These are phyloP conservation scores for Teratosphaeria gauchensis DNA, from an alignment of 2,329 filamentous ascomycete genomes.

Conservation along the genomic window DNA sequence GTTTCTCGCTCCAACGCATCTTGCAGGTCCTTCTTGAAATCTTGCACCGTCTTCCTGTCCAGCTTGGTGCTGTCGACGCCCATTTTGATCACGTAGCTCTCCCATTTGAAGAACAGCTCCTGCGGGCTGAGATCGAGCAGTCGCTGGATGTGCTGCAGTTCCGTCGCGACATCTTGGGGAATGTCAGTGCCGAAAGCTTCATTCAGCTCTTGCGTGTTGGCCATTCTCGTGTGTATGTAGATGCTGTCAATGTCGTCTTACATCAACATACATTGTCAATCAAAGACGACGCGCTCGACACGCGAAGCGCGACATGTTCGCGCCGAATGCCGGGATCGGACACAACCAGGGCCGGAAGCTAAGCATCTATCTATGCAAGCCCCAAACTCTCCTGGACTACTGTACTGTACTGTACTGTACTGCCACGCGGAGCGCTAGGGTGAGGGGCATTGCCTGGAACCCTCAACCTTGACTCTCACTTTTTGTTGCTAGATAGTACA, in stretches of 20 bases:
- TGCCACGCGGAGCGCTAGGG: too few species aligned
- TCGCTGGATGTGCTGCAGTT: slow-evolving; percentile 77
- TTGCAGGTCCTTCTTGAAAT: slow-evolving; percentile 79
- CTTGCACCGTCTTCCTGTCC: slow-evolving; percentile 59
- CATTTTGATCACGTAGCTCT: slow-evolving; percentile 94
- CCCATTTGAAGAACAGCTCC: slow-evolving; percentile 97
- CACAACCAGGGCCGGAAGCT: not conserved
- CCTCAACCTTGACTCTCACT: too few species aligned
- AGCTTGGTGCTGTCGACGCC: slow-evolving; percentile 66
- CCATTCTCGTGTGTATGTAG: slow-evolving; percentile 29
- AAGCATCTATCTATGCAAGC: not conserved
- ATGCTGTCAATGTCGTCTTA: too few species aligned
- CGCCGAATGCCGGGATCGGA: not conserved
- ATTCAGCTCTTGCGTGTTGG: slow-evolving; percentile 41
- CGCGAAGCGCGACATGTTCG: not conserved
- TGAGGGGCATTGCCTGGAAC: too few species aligned
- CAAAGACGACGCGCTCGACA: not conserved
- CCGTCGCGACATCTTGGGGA: slow-evolving; percentile 65
- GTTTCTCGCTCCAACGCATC: slow-evolving; percentile 72
- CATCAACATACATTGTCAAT: not conserved
- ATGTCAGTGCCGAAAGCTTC: slow-evolving; percentile 54
- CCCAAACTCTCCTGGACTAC: too few species aligned
- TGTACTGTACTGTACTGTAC: too few species aligned
- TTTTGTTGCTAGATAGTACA: too few species aligned
- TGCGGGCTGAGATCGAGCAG: slow-evolving; percentile 72